Conservation (phyloP, 208 protist species). For the Trypanosoma avium region DNA sequence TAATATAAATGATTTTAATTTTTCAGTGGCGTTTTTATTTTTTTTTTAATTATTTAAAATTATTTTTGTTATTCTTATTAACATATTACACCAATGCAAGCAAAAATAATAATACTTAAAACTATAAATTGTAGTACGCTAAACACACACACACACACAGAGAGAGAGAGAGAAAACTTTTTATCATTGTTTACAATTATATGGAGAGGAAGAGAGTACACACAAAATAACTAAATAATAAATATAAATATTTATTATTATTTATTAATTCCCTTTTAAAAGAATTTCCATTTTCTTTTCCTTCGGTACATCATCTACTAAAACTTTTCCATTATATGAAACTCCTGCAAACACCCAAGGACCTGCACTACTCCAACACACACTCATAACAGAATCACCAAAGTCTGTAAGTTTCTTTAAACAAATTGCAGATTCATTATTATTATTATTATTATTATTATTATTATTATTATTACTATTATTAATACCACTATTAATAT, state of each 20-base stretch:
- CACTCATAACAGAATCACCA: constrained; percentile 70
- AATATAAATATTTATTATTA: constrained; percentile 7
- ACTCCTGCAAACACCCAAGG: constrained; percentile 89
- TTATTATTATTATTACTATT: no score
- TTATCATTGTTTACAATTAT: not conserved
- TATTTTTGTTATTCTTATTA: no score
- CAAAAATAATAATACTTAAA: no score
- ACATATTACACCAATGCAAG: no score
- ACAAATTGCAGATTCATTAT: constrained; percentile 34
- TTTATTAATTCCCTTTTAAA: constrained; percentile 55
- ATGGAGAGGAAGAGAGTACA: not conserved
- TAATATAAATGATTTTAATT: not conserved
- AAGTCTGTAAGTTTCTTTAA: constrained; percentile 60
- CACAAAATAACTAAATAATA: not conserved
- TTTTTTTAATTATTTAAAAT: no score
- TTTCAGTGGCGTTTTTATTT: no score
- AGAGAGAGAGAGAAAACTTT: no score
- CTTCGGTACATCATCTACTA: constrained; percentile 80
- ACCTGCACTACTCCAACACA: constrained; percentile 75
- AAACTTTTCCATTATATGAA: constrained; percentile 81
- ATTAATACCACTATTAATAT: no score
- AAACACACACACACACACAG: no score
- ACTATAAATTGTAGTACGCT: no score
- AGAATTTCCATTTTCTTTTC: constrained; percentile 86
- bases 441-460: no score